Conservation (phyloP, 331 rosid genomes). For the Stylosanthes scabra region DNA sequence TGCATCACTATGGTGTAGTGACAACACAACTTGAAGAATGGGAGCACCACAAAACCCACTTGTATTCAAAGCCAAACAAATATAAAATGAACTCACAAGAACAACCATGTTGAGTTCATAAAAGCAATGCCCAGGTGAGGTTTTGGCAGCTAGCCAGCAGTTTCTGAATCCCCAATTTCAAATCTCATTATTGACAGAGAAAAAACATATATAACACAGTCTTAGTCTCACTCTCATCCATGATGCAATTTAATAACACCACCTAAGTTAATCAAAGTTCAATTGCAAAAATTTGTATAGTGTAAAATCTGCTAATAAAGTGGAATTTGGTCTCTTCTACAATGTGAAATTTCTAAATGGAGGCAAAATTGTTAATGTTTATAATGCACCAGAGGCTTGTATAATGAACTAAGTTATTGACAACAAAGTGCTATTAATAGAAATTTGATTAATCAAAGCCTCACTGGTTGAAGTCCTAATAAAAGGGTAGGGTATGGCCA, state of each 20-base stretch:
- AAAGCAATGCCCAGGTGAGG: constrained; percentile 15
- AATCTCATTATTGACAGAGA: constrained; percentile 7
- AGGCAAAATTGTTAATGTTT: constrained; percentile 26
- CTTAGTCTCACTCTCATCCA: neutral
- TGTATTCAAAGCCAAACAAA: constrained; percentile 36
- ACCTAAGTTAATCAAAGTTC: constrained; percentile 22
- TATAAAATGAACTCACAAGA: constrained; percentile 36
- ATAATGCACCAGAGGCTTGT: constrained; percentile 27
- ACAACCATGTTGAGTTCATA: constrained; percentile 34
- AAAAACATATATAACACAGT: neutral
- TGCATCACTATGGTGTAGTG: constrained; percentile 18
- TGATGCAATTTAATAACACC: neutral
- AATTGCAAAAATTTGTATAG: neutral
- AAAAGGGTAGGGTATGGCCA: too few relatives aligned
- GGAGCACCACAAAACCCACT: constrained; percentile 35
- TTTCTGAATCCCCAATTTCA: constrained; percentile 40
- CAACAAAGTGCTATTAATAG: too few relatives aligned
- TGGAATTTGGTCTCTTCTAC: too few relatives aligned
- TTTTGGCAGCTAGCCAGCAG: constrained; percentile 42
- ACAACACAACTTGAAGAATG: constrained; percentile 30
- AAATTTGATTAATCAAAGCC: too few relatives aligned
- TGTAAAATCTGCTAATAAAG: constrained; percentile 18
- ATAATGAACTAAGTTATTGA: constrained; percentile 4
- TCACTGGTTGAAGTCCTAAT: too few relatives aligned
- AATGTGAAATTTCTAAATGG: neutral